Conservation (phyloP, 345 rosid genomes). For the Turritis glabra region DNA sequence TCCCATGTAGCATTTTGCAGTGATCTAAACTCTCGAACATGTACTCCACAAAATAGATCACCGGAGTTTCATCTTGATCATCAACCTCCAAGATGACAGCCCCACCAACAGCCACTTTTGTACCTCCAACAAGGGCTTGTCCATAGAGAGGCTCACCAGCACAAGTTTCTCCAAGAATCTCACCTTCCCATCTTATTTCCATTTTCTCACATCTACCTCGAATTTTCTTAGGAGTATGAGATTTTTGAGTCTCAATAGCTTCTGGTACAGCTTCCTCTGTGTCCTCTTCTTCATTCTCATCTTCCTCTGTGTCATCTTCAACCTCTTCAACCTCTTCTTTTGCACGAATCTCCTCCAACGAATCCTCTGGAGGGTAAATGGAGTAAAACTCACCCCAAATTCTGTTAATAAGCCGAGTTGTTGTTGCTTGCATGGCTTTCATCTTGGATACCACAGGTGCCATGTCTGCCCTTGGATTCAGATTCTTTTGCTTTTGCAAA, state of each 20-base stretch:
- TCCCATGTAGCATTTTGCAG: conserved; percentile 59
- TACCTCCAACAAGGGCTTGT: conserved; percentile 51
- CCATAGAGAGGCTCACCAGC: conserved; percentile 50
- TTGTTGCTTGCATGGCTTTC: conserved; percentile 82
- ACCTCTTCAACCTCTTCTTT: conserved; percentile 47
- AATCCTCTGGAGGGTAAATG: conserved; percentile 50
- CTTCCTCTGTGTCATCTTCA: conserved; percentile 49
- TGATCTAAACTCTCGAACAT: conserved; percentile 50
- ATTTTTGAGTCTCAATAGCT: conserved; percentile 28
- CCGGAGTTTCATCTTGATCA: conserved; percentile 43
- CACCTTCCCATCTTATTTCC: conserved; percentile 62
- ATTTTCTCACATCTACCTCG: conserved; percentile 24
- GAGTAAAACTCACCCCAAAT: conserved; percentile 87
- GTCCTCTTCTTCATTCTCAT: conserved; percentile 52
- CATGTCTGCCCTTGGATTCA: conserved; percentile 68
- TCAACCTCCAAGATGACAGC: conserved; percentile 46
- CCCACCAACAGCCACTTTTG: conserved; percentile 47
- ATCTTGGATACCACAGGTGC: conserved; percentile 48
- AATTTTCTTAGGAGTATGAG: conserved; percentile 30
- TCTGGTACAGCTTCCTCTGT: conserved; percentile 34
- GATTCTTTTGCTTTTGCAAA: conserved; percentile 45
- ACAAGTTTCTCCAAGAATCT: conserved; percentile 37
- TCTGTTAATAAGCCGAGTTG: conserved; percentile 71
- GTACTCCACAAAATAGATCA: conserved; percentile 59
- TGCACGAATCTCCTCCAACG: conserved; percentile 36